Evolutionary conservation across 2,329 filamentous ascomycete genomes (phyloP).

Genomic region (Lachnellula suecica): DNA sequence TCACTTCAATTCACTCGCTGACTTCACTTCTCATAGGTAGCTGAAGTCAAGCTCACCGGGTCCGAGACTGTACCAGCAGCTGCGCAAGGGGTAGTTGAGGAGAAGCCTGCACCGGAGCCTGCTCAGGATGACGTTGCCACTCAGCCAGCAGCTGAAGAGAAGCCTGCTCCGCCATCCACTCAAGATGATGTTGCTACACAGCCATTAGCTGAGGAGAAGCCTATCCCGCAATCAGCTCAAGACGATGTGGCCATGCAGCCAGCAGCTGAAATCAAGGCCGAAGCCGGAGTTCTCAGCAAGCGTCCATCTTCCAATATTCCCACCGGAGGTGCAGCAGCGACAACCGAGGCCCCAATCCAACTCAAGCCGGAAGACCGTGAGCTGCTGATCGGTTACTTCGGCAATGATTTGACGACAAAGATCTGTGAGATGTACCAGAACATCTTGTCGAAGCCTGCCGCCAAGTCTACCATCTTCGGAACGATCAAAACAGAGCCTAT

Average conservation of each 20-base stretch:
- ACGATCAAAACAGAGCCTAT: conserved; percentile 53
- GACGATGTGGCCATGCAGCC: neutral
- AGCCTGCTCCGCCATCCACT: neutral
- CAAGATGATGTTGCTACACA: neutral
- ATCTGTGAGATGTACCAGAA: conserved; percentile 56
- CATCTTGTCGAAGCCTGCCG: conserved; percentile 50
- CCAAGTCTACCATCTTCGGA: conserved; percentile 55
- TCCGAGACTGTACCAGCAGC: too few relatives aligned
- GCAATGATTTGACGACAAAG: conserved; percentile 44
- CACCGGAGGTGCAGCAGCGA: neutral
- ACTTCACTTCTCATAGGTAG: too few relatives aligned
- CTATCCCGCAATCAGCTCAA: neutral
- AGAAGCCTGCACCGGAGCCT: neutral
- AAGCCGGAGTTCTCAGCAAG: neutral
- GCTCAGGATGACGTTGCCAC: neutral
- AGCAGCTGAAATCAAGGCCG: neutral
- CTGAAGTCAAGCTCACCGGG: too few relatives aligned
- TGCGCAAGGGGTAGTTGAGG: too few relatives aligned
- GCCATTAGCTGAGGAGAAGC: neutral
- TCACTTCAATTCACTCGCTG: too few relatives aligned
- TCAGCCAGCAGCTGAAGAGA: neutral
- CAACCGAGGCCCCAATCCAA: neutral
- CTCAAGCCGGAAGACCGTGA: conserved; percentile 44
- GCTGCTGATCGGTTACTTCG: conserved; percentile 48
- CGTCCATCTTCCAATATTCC: neutral